These are phyloP conservation scores for Aspergillus bertholletiae DNA, from an alignment of 495 filamentous ascomycete genomes.

Conservation along the genomic window DNA sequence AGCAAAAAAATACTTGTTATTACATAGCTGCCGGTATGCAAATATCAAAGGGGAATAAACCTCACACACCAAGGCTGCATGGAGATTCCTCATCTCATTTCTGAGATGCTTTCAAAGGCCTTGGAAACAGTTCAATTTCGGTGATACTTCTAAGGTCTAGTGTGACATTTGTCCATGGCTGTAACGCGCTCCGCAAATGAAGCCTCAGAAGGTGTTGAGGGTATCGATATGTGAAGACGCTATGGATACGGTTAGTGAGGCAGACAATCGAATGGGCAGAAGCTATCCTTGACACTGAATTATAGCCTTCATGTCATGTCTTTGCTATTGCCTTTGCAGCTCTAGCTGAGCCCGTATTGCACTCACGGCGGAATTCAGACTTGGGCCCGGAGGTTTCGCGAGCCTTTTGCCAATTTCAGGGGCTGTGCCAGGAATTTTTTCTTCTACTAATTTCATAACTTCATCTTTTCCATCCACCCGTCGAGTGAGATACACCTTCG, in stretches of 20 bases:
- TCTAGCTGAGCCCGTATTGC: conserved; percentile 20
- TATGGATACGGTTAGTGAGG: conserved; percentile 15
- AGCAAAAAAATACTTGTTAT: no score
- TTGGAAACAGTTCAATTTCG: no score
- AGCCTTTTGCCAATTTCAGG: conserved; percentile 16
- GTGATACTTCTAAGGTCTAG: no score
- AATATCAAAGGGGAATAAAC: no score
- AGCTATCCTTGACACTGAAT: not conserved
- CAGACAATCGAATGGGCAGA: not conserved
- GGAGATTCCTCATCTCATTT: no score
- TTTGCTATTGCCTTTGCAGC: conserved; percentile 3
- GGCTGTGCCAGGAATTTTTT: conserved; percentile 15
- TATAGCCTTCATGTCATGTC: not conserved
- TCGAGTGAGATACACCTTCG: conserved; percentile 55
- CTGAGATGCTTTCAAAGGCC: no score
- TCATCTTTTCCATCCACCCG: conserved; percentile 53
- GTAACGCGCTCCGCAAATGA: conserved; percentile 14
- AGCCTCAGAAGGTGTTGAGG: conserved; percentile 12
- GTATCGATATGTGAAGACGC: conserved; percentile 21
- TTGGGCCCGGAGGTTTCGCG: conserved; percentile 5
- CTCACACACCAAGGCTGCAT: no score
- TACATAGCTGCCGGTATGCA: no score
- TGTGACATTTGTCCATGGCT: no score
- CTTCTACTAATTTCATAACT: conserved; percentile 35
- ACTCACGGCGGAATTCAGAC: conserved; percentile 15